Percentiles rank a stretch among this genome's conserved stretches.
phyloP scores from a whole-genome alignment of 768 basidiomycete species.

The Amanita molliuscula region DNA sequence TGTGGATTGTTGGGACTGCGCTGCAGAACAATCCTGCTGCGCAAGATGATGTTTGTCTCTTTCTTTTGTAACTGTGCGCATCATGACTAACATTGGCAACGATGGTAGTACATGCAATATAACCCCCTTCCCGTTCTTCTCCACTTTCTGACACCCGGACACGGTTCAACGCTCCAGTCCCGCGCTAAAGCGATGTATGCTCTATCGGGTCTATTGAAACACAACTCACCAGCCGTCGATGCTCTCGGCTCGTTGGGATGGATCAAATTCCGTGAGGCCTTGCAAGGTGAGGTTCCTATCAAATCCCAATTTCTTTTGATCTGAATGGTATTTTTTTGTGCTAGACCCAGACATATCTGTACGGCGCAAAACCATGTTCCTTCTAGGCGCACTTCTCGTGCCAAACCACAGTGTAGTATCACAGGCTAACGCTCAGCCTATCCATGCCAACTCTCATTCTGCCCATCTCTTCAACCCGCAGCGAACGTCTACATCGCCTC shows the following conservation, averaged over 20 bases:
- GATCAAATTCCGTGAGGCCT: conserved; percentile 43
- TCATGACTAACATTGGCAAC: not conserved
- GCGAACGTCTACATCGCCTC: conserved; percentile 38
- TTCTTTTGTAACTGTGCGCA: not conserved
- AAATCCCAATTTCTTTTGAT: not conserved
- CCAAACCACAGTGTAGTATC: conserved; percentile 24
- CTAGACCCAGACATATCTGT: conserved; percentile 70
- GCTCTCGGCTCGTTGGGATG: conserved; percentile 52
- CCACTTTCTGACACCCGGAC: conserved; percentile 45
- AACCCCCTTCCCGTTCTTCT: conserved; percentile 60
- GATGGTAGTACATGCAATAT: conserved; percentile 43
- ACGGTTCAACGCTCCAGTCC: conserved; percentile 36
- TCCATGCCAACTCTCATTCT: conserved; percentile 70
- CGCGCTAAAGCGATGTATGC: conserved; percentile 80
- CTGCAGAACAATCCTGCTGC: conserved; percentile 85
- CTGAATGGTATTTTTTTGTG: not conserved
- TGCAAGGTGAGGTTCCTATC: conserved; percentile 40
- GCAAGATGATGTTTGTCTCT: conserved; percentile 53
- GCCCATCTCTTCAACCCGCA: conserved; percentile 47
- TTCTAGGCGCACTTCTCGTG: conserved; percentile 60
- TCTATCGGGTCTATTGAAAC: conserved; percentile 70
- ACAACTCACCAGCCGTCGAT: conserved; percentile 57
- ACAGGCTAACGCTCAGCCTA: conserved; percentile 16
- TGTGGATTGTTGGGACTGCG: conserved; percentile 88
- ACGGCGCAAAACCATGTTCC: conserved; percentile 70